phyloP scores from a whole-genome alignment of 352 stramenopile genomes.

The Plasmopara muralis region DNA sequence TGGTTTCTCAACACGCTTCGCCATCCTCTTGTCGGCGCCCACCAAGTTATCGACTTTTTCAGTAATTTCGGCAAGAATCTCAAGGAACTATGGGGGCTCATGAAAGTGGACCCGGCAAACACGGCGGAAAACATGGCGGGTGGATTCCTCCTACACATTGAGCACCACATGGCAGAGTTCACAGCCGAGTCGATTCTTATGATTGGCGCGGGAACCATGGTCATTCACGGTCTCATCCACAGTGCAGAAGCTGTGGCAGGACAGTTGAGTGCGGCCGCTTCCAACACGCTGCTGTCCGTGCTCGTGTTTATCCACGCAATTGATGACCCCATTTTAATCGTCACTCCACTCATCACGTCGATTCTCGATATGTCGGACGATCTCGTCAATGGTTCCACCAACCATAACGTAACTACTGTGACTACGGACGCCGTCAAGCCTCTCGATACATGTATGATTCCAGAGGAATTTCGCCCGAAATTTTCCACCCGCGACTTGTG shows the following conservation, averaged over 20 bases:
- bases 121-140: constrained; percentile 19
- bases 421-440: constrained; percentile 8
- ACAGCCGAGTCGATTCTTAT: constrained; percentile 20
- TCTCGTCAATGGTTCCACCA: background rate
- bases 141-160: constrained; percentile 21
- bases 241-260: constrained; percentile 16
- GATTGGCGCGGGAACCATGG: constrained; percentile 10
- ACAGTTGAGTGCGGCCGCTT: constrained; percentile 16
- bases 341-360: constrained; percentile 20
- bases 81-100: constrained; percentile 14
- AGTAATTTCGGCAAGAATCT: constrained; percentile 15
- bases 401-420: background rate
- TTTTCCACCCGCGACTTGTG: constrained; percentile 24
- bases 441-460: constrained; percentile 13
- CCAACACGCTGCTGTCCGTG: constrained; percentile 14
- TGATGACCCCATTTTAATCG: constrained; percentile 23
- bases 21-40: constrained; percentile 12
- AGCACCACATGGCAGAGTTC: constrained; percentile 22
- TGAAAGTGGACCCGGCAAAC: constrained; percentile 20
- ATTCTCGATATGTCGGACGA: constrained; percentile 14
- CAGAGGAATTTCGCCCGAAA: constrained; percentile 10
- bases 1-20: constrained; percentile 20
- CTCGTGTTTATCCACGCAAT: constrained; percentile 24
- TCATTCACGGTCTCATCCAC: constrained; percentile 18
- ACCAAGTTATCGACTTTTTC: constrained; percentile 10